phyloP scores from a whole-genome alignment of 768 basidiomycete genomes.

The Mycena metata region DNA sequence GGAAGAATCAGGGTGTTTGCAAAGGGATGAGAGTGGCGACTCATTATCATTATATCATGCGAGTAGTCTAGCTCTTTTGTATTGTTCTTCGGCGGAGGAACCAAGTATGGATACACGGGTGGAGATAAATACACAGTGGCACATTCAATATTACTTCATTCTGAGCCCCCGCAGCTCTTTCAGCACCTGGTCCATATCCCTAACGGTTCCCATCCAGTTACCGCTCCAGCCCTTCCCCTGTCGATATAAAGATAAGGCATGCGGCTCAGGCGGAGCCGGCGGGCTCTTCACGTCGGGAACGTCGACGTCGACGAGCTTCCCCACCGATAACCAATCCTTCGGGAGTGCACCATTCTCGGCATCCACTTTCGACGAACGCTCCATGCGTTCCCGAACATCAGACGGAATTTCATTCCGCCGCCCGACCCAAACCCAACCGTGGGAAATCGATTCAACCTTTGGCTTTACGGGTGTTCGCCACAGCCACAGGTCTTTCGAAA shows the following conservation, averaged over 20 bases:
- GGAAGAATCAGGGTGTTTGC: no score
- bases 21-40: no score
- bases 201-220: constrained; percentile 19
- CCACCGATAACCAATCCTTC: not conserved
- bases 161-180: constrained; percentile 1
- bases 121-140: not conserved
- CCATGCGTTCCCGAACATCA: constrained; percentile 8
- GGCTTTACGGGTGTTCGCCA: not conserved
- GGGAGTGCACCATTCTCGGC: constrained; percentile 2
- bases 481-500: not conserved
- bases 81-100: no score
- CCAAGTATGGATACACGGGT: no score
- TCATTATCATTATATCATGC: no score
- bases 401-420: constrained; percentile 17
- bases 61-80: no score
- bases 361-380: not conserved
- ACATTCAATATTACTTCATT: constrained; percentile 7
- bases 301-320: not conserved
- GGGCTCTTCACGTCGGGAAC: not conserved
- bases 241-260: not conserved
- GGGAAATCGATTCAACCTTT: constrained; percentile 16
- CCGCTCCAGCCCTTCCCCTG: constrained; percentile 26
- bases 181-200: constrained; percentile 26
- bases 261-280: no score
- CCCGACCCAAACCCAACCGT: constrained; percentile 31